Evolutionary conservation across 345 rosid species (phyloP).

Genomic region (Euphorbia tirucalli): DNA sequence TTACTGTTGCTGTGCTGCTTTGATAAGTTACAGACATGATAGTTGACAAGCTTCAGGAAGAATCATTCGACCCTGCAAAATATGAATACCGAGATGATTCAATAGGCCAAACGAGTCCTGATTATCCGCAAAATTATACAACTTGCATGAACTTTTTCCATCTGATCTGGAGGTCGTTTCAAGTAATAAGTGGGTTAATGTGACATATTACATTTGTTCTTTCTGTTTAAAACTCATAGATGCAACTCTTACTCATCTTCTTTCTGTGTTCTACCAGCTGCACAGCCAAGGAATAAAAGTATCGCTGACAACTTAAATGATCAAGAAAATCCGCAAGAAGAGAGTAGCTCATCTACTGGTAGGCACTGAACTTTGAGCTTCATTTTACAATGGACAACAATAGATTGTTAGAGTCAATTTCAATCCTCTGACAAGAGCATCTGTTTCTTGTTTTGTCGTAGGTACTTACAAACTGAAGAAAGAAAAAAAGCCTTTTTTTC

Average conservation of each 20-base stretch:
- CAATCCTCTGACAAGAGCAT: background rate
- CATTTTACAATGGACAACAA: background rate
- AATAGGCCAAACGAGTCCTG: background rate
- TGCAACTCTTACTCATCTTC: background rate
- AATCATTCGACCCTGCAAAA: background rate
- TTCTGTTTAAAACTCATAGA: background rate
- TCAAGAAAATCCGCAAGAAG: constrained; percentile 1
- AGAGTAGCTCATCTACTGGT: background rate
- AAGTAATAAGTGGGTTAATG: constrained; percentile 5
- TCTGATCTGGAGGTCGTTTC: background rate
- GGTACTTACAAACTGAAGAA: background rate
- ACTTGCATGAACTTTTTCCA: background rate
- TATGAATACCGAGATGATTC: background rate
- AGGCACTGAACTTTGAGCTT: background rate
- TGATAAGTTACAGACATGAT: background rate
- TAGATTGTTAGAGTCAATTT: too few species aligned
- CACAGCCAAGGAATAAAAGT: background rate
- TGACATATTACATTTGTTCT: background rate
- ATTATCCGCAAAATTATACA: constrained; percentile 1
- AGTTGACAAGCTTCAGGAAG: background rate
- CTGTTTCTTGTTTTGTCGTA: background rate
- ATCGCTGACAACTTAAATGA: background rate
- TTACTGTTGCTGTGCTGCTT: background rate
- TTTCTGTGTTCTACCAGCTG: background rate
- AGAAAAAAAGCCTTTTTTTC: background rate